A percentile compares a stretch with the other conserved stretches of the same genome.
phyloP scores from a whole-genome alignment of 768 basidiomycete genomes.

The Mycena sanguinolenta region DNA sequence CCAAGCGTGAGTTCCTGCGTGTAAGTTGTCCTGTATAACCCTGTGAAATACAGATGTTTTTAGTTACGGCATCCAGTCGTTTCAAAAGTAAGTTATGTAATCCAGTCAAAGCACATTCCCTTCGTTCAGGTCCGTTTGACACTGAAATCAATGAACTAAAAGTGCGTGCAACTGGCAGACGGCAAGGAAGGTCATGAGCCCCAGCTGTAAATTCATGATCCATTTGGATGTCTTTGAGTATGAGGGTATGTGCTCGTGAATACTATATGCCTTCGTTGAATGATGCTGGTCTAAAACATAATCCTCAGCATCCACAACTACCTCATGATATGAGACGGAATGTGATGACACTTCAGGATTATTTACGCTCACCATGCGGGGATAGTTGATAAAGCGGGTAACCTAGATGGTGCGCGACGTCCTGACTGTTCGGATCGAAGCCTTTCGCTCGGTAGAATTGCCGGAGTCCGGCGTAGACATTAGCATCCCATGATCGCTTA shows the following conservation, averaged over 20 bases:
- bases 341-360: neutral
- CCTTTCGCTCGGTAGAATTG: no score
- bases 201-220: constrained; percentile 11
- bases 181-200: constrained; percentile 5
- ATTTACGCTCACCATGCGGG: neutral
- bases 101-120: neutral
- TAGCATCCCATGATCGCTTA: no score
- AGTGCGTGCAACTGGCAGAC: neutral
- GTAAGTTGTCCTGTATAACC: neutral
- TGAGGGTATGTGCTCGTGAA: constrained; percentile 2
- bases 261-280: constrained; percentile 1
- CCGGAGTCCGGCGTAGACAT: no score
- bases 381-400: no score
- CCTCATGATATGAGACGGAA: constrained; percentile 3
- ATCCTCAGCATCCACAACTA: constrained; percentile 7
- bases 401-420: no score
- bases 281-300: constrained; percentile 9
- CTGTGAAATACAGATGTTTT: constrained; percentile 1
- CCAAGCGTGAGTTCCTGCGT: neutral
- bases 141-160: neutral
- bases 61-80: neutral
- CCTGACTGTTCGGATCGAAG: no score
- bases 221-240: constrained; percentile 13
- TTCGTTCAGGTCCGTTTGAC: neutral
- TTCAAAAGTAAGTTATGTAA: neutral